Evolutionary conservation across 1,284 basidiomycete genomes (phyloP).

Genomic region (Blastosporella zonata): DNA sequence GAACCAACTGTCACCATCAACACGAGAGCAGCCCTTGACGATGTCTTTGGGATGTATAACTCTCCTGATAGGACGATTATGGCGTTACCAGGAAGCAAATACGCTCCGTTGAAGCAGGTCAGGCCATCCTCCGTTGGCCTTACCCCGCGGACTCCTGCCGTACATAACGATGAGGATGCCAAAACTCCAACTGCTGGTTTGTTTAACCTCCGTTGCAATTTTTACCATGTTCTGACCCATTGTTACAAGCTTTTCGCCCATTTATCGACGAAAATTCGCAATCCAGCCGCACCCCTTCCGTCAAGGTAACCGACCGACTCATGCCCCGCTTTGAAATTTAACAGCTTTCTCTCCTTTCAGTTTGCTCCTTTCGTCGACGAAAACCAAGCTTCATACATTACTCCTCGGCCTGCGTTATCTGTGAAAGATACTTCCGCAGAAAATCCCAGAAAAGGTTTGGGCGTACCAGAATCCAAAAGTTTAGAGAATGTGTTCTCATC

Average conservation of each 20-base stretch:
- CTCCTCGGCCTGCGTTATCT: conserved; percentile 32
- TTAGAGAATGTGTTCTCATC: conserved; percentile 45
- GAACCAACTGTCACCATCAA: conserved; percentile 45
- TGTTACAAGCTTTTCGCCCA: conserved; percentile 47
- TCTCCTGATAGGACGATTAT: conserved; percentile 76
- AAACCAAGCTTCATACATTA: conserved; percentile 33
- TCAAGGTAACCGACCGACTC: conserved; percentile 39
- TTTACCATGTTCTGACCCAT: conserved; percentile 6
- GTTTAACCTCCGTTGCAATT: conserved; percentile 15
- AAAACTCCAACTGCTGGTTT: conserved; percentile 37
- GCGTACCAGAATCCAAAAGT: conserved; percentile 25
- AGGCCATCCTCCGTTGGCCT: conserved; percentile 42
- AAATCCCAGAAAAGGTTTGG: conserved; percentile 17
- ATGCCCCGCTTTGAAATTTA: background rate
- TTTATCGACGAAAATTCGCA: conserved; percentile 59
- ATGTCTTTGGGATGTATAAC: conserved; percentile 93
- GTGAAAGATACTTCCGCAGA: conserved; percentile 28
- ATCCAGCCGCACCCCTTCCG: conserved; percentile 43
- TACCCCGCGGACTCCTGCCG: conserved; percentile 24
- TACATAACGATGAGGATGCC: conserved; percentile 38
- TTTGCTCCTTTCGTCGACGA: conserved; percentile 49
- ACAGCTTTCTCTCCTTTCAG: conserved; percentile 23
- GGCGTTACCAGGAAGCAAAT: conserved; percentile 59
- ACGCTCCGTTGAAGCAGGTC: conserved; percentile 64
- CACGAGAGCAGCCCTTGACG: conserved; percentile 83